phyloP scores from a whole-genome alignment of 768 basidiomycete genomes.

The Xanthoconium stramineum region DNA sequence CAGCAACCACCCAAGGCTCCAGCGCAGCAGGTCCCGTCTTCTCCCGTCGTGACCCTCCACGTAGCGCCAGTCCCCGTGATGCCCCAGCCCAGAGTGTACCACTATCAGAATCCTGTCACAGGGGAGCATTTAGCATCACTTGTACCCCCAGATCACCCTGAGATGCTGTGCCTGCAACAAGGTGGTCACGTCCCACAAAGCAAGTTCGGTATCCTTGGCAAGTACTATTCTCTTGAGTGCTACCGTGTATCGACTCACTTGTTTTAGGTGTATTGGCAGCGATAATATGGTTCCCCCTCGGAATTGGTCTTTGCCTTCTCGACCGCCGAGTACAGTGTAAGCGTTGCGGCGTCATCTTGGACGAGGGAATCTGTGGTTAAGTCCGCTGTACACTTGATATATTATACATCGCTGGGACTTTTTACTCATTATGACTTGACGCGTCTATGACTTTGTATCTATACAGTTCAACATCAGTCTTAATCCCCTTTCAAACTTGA shows the following conservation, averaged over 20 bases:
- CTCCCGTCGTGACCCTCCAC: constrained; percentile 21
- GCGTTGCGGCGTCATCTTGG: constrained; percentile 42
- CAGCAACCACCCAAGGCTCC: constrained; percentile 12
- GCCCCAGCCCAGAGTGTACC: constrained; percentile 53
- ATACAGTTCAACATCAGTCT: neutral
- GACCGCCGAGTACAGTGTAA: constrained; percentile 68
- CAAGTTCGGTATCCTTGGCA: constrained; percentile 69
- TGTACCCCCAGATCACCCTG: constrained; percentile 73
- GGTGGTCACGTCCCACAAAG: constrained; percentile 65
- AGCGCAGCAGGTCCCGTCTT: constrained; percentile 5
- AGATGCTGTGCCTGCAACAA: constrained; percentile 81
- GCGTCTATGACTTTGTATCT: constrained; percentile 13
- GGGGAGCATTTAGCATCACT: constrained; percentile 57
- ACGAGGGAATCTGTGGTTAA: constrained; percentile 36
- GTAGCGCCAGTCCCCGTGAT: constrained; percentile 33
- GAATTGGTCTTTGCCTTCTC: constrained; percentile 72
- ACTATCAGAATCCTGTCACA: constrained; percentile 64
- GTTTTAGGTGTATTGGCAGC: constrained; percentile 71
- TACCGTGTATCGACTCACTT: neutral
- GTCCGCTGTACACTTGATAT: neutral
- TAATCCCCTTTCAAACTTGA: neutral
- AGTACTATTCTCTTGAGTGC: constrained; percentile 20
- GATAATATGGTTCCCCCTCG: constrained; percentile 83
- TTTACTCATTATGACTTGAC: neutral
- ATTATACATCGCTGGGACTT: neutral